Evolutionary conservation across 768 basidiomycete species (phyloP), one percentile per base, ranked within the genome.

Genomic region (Cubamyces lactineus): DNA sequence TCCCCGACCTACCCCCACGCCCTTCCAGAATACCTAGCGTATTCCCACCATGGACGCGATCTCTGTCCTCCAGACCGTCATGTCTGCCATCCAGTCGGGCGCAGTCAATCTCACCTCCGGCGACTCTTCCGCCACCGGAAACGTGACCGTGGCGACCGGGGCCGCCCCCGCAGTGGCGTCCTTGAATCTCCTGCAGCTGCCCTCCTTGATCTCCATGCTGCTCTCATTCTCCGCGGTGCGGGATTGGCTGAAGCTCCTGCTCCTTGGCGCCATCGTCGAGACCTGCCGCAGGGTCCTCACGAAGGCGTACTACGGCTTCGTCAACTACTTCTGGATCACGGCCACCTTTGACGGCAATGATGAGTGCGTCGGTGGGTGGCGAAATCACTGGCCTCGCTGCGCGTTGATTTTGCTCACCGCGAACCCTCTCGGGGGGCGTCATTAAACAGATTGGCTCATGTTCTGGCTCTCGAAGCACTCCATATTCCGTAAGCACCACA

Each of bases 211-310:
- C 39, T 63, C 76, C 3, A 64, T 86, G 42, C 60, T 88, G 17
- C 75, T 84, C 59, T 86, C 86, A 0, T 77, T 82, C 53, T 78
- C 82, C 21, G 86, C 84, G n/a, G 69, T 88, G 30, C 75, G 78
- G 13, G 87, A 91, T 67, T 89, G 88, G 84, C 61, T 85, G 11
- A 83, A 89, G 67, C 76, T 92, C 55, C 67, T 89, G 56, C 69
- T 86, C 24, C 72, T 90, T 41, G 89, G 90, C 57, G 84, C 85
- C 19, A 67, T 81, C 34, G 71, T 92, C 53, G 89, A 91, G 70
- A 81, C 79, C 0, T 77, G 78, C 46, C 82, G 89, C 15, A 81
- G 87, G 11, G 23, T 80, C 9, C 71, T 77, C 5, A 74, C 79
- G 39, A 62, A 74, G 1, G 49, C 76, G 5, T 89, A 85, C 76